Base-by-base conservation (phyloP, 2,329 filamentous ascomycete species). In the Colletotrichum sojae region DNA sequence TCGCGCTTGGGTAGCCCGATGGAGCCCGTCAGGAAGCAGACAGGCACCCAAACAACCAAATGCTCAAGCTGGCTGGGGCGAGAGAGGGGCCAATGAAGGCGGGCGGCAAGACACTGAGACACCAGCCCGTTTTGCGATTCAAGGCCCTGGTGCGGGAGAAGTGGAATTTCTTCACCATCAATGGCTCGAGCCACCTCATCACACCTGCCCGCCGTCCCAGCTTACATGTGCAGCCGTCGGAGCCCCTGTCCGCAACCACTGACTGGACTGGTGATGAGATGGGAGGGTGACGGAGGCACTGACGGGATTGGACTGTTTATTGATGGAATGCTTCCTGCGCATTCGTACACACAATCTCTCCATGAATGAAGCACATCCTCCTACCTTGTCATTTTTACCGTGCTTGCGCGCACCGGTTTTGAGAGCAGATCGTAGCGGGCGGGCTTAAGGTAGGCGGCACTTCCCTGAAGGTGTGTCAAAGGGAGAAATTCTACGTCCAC, bases 81-180 rank as follows among this genome's bases (percentile, higher is more conserved):
- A 22, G 27, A 22, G 27, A 56, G 60, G 55, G 52, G 40, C 52
- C 65, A 65, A 65, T 61, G 16, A 59, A 49, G 22, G 65, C 36
- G 53, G 64, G 49, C 57, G 58, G 59, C 64, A 59, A 63, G 58
- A 67, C 53, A 59, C 56, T 71, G 70, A 71, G 70, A 71, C 70
- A 71, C 59, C 56, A 70, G 54, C 46, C 67, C 54, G 58, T 70
- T 71, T 71, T 63, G 69, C 55, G 65, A 71, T 49, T 68, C 62
- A 62, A 60, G 53, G 40, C 58, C 46, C 67, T 49, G 31, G 58
- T 63, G 64, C 57, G 48, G 46, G 20, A 59, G 62, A 70, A 58
- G 40, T 53, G 57, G 40, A 56, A 68, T 55, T 69, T 66, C 55
- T 56, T 60, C 22, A 54, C 48, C 66, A 58, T 46, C 39, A 53